Evolutionary conservation across 1,139 yeast genomes (phyloP).

Genomic region (Saccharomycopsis crataegensis): DNA sequence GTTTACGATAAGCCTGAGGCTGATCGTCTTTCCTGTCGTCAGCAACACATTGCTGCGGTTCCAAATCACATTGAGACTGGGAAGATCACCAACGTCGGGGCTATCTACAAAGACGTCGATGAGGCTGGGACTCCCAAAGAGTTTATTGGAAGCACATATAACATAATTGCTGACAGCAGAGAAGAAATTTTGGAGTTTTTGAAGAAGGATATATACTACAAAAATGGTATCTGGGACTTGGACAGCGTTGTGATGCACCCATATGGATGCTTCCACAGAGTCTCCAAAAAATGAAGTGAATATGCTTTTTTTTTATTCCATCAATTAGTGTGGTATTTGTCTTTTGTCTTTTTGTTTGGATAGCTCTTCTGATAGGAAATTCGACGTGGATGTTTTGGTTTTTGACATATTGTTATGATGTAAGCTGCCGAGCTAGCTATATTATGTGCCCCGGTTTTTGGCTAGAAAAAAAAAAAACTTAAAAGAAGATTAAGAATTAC

Average conservation of each 20-base stretch:
- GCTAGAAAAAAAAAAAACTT: too few relatives aligned
- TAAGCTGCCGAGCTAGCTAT: too few relatives aligned
- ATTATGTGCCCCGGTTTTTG: too few relatives aligned
- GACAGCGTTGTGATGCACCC: slow-evolving; percentile 57
- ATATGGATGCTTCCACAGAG: slow-evolving; percentile 39
- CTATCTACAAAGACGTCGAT: slow-evolving; percentile 42
- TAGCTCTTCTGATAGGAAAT: too few relatives aligned
- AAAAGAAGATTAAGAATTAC: too few relatives aligned
- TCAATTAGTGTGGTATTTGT: neutral
- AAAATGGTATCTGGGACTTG: slow-evolving; percentile 71
- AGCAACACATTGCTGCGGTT: slow-evolving; percentile 50
- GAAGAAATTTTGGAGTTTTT: slow-evolving; percentile 59
- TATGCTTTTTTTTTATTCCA: neutral
- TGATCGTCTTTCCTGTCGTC: slow-evolving; percentile 49
- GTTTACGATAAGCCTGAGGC: slow-evolving; percentile 62
- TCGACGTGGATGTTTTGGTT: too few relatives aligned
- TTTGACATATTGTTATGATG: too few relatives aligned
- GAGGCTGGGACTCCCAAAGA: slow-evolving; percentile 37
- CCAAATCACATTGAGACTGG: slow-evolving; percentile 46
- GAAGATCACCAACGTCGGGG: slow-evolving; percentile 57
- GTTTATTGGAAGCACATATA: slow-evolving; percentile 67
- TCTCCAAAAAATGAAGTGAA: slow-evolving; percentile 26
- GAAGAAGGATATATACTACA: slow-evolving; percentile 55
- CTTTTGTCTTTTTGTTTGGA: too few relatives aligned
- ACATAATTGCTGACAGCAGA: slow-evolving; percentile 52